Percentiles rank a stretch among this genome's conserved stretches.
These are phyloP conservation scores for Globisporangium nodosum DNA, from an alignment of 352 stramenopile species.

Conservation along the genomic window DNA sequence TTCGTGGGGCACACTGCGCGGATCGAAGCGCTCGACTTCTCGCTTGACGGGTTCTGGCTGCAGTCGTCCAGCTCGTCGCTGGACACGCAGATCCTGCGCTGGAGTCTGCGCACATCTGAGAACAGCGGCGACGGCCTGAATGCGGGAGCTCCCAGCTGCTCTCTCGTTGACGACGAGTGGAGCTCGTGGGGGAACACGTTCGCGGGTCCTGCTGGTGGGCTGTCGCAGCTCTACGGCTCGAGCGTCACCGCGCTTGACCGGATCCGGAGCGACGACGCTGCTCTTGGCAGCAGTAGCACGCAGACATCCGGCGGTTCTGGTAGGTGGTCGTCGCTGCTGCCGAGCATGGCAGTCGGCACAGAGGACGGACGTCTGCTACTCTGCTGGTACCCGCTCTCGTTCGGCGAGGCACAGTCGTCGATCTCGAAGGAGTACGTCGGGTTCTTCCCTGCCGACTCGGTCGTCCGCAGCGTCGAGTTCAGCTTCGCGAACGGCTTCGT, in stretches of 20 bases:
- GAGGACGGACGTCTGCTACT: conserved; percentile 54
- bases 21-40: conserved; percentile 70
- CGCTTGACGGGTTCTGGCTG: conserved; percentile 44
- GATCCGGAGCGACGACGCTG: conserved; percentile 25
- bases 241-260: conserved; percentile 29
- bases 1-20: conserved; percentile 63
- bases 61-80: conserved; percentile 54
- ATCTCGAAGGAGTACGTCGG: conserved; percentile 57
- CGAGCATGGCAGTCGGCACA: conserved; percentile 37
- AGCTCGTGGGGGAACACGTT: conserved; percentile 48
- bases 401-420: conserved; percentile 22
- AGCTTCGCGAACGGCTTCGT: conserved; percentile 49
- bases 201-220: conserved; percentile 39
- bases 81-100: conserved; percentile 63
- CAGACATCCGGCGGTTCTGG: neutral
- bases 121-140: neutral
- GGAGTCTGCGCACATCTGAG: conserved; percentile 26
- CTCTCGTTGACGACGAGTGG: conserved; percentile 38
- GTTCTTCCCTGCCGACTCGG: conserved; percentile 31
- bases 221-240: conserved; percentile 31
- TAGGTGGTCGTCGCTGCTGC: conserved; percentile 43
- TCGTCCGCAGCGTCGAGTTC: conserved; percentile 46
- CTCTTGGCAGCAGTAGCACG: neutral
- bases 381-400: conserved; percentile 59
- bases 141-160: conserved; percentile 7